Base-by-base conservation (phyloP, 2,329 filamentous ascomycete genomes). In the Exserohilum turcica region DNA sequence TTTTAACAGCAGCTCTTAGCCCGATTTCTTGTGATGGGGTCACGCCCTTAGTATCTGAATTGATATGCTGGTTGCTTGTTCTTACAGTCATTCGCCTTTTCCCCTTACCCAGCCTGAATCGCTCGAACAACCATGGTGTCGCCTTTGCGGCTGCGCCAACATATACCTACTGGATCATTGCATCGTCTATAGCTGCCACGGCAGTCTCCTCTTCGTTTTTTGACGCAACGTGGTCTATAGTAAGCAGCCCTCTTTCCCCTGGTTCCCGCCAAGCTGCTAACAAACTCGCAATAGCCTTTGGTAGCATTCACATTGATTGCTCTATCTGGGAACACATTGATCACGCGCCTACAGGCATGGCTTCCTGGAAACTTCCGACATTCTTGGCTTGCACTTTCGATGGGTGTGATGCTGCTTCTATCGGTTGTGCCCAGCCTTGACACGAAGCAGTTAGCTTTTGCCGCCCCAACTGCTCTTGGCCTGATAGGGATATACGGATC, bases 1-100 rank as follows among this genome's bases (percentile, higher is more conserved):
- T 73, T 68, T 15, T 74, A 68, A 40, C 58, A 54, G 16, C 69
- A 65, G 28, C 10, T 24, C 24, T 43, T 10, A 37, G 16, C 32
- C 47, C 47, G 15, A 16, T 2, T 6, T 18, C 21, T 3, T 5
- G 10, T 31, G 27, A 31, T 12, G 27, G 16, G 6, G 13, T 13
- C 2, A 29, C 35, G 12, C 44, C 12, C 19, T n/a, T 47, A 8
- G 3, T 37, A 9, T 21, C 35, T 12, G 35, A 47, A 12, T 12
- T 38, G 13, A 39, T 38, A 12, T 47, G 44, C 16, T 47, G 44
- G 44, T 2, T 15, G n/a, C 24, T 47, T 7, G 27, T 38, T 8
- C 4, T 38, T 18, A 35, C 35, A 6, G 6, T 32, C 6, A 29
- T 47, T 15, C 24, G 35, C 3, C 27, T 32, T 31, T 35, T 37